Evolutionary conservation across 495 filamentous ascomycete species (phyloP), one percentile per base, ranked within the genome.

Genomic region (Penicillium paxilli): DNA sequence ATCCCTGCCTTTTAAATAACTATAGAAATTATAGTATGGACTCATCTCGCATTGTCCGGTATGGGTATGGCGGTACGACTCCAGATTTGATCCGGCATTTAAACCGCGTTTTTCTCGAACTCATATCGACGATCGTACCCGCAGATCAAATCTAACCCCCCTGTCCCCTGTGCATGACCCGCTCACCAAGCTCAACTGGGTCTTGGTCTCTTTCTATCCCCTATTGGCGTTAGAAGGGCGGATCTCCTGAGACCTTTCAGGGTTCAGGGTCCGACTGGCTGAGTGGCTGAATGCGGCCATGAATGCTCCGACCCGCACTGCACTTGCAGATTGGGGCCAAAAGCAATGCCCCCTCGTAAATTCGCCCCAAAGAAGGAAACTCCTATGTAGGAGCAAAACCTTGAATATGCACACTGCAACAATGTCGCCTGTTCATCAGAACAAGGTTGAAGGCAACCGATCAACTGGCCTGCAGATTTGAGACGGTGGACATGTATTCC

Each of bases 201-300:
- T 42, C 40, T 42, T 10, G 9, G 23, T 11, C 10, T 12, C 2
- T 22, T 42, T 42, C 40, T 42, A 42, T 1, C 0, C 35, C 12
- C 35, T 20, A 19, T 42, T 42, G 9, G 40, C 23, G 17, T 14
- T 42, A 42, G 38, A 16, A 23, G 14, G 38, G 40, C 40, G 21
- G 40, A 42, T 42, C 40, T 3, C 12, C 40, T 14, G 4, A 42
- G 20, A 42, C 40, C 23, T 38, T 24, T 42, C 40, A 42, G 40
- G 40, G 40, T 42, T 42, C 40, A 42, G 40, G 40, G 40, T 42
- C 40, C 40, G 23, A 42, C 40, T 20, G 9, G n/a, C n/a, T n/a
- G 40, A 23, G 11, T 3, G 30, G 30, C 11, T 38, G 35, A 19
- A 9, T 16, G 16, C 8, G 35, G 35, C 35, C n/a, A n/a, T n/a